Evolutionary conservation across 192 early-diverging fungal species (phyloP).

Genomic region (Backusella circina): DNA sequence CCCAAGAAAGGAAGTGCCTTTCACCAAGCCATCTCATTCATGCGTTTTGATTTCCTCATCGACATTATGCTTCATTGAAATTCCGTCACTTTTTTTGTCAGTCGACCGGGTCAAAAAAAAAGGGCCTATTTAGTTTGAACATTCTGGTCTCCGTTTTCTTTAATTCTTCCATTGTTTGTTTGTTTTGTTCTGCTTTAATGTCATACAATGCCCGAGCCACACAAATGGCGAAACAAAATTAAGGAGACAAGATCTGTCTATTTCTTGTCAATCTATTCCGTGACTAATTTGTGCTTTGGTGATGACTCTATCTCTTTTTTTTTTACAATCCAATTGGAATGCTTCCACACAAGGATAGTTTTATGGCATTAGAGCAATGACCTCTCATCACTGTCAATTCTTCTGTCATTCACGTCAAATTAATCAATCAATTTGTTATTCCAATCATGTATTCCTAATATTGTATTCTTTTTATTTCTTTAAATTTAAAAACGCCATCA

Average conservation of each 20-base stretch:
- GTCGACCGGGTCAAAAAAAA: background rate
- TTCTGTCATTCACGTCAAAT: background rate
- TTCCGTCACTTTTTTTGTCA: background rate
- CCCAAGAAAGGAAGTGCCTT: background rate
- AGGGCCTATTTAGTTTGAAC: too few relatives aligned
- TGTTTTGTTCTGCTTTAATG: background rate
- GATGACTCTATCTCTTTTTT: background rate
- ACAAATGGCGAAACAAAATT: background rate
- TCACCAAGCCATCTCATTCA: background rate
- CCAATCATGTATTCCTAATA: background rate
- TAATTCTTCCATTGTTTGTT: background rate
- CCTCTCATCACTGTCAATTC: background rate
- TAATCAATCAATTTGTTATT: background rate
- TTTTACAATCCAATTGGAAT: background rate
- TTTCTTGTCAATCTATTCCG: background rate
- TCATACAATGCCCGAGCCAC: background rate
- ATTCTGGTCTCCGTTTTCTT: too few relatives aligned
- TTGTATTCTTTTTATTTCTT: background rate
- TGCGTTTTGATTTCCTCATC: background rate
- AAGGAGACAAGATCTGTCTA: background rate
- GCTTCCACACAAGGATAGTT: background rate
- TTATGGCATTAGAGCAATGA: background rate
- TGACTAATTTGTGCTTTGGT: background rate
- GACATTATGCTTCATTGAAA: background rate
- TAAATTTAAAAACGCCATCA: background rate